These are phyloP conservation scores for Cercospora nicotianae DNA, from an alignment of 2,329 filamentous ascomycete species.

Conservation along the genomic window DNA sequence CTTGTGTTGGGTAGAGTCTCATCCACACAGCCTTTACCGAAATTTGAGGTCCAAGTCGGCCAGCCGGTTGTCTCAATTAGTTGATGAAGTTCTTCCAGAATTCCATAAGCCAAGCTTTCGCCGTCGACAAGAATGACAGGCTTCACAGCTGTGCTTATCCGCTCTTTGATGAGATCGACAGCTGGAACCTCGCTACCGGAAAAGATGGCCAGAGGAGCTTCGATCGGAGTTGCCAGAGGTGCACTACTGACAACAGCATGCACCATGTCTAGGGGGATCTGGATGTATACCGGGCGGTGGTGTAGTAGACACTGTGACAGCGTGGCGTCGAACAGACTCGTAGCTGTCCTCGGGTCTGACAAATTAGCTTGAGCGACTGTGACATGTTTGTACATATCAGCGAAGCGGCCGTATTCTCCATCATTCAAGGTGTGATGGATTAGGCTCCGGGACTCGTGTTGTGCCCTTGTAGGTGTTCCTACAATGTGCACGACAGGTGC, in stretches of 20 bases:
- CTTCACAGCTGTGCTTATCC: slow-evolving; percentile 36
- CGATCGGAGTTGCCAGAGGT: slow-evolving; percentile 26
- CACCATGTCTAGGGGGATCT: slow-evolving; percentile 20
- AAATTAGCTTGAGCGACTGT: slow-evolving; percentile 24
- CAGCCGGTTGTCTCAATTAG: slow-evolving; percentile 49
- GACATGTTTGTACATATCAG: slow-evolving; percentile 23
- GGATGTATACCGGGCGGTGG: slow-evolving; percentile 20
- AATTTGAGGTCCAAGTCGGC: slow-evolving; percentile 52
- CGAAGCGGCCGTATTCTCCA: slow-evolving; percentile 20
- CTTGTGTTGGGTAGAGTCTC: slow-evolving; percentile 51
- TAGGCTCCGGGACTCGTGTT: slow-evolving; percentile 5
- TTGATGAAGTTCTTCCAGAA: slow-evolving; percentile 46
- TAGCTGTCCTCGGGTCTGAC: slow-evolving; percentile 18
- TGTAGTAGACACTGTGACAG: slow-evolving; percentile 17
- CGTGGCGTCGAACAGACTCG: slow-evolving; percentile 12
- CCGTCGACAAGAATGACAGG: slow-evolving; percentile 57
- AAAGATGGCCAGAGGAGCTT: slow-evolving; percentile 40
- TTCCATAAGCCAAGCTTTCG: slow-evolving; percentile 47
- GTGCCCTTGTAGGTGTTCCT: slow-evolving; percentile 17
- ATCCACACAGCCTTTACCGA: slow-evolving; percentile 55
- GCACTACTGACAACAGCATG: slow-evolving; percentile 35
- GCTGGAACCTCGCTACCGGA: slow-evolving; percentile 36
- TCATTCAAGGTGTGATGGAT: slow-evolving; percentile 16
- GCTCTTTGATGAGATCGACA: slow-evolving; percentile 40
- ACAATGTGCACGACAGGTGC: slow-evolving; percentile 51